Evolutionary conservation across 306 rosid species (phyloP).

Genomic region (Amphicarpaea edgeworthii): DNA sequence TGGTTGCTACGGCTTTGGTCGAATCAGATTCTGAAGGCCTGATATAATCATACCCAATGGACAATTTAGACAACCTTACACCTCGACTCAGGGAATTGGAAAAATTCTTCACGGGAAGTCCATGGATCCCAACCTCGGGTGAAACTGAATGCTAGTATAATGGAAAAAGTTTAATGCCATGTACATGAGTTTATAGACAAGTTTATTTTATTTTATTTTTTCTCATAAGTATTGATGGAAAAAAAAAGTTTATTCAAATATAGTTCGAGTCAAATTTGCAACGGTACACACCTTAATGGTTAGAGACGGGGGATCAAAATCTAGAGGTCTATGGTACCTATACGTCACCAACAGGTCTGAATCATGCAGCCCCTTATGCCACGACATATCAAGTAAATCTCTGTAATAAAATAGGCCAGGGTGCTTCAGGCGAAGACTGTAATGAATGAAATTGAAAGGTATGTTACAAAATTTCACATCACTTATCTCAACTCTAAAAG

Average conservation of each 20-base stretch:
- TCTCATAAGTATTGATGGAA: no score
- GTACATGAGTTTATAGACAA: no score
- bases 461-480: no score
- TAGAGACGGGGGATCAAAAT: conserved; percentile 61
- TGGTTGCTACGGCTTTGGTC: conserved; percentile 55
- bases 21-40: conserved; percentile 71
- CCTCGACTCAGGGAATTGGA: conserved; percentile 62
- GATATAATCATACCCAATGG: conserved; percentile 60
- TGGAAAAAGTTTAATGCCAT: conserved; percentile 19
- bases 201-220: no score
- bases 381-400: conserved; percentile 70
- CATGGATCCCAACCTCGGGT: conserved; percentile 74
- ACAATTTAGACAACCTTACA: conserved; percentile 64
- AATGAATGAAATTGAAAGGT: conserved; percentile 33
- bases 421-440: conserved; percentile 70
- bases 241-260: no score
- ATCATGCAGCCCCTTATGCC: conserved; percentile 71
- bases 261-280: no score
- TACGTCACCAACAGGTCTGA: conserved; percentile 65
- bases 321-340: conserved; percentile 59
- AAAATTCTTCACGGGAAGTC: conserved; percentile 64
- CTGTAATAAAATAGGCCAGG: conserved; percentile 63
- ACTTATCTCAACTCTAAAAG: no score
- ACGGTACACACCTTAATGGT: conserved; percentile 54
- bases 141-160: conserved; percentile 66